Base-by-base conservation (phyloP, 2,329 filamentous ascomycete genomes). In the Trichoderma sp. region DNA sequence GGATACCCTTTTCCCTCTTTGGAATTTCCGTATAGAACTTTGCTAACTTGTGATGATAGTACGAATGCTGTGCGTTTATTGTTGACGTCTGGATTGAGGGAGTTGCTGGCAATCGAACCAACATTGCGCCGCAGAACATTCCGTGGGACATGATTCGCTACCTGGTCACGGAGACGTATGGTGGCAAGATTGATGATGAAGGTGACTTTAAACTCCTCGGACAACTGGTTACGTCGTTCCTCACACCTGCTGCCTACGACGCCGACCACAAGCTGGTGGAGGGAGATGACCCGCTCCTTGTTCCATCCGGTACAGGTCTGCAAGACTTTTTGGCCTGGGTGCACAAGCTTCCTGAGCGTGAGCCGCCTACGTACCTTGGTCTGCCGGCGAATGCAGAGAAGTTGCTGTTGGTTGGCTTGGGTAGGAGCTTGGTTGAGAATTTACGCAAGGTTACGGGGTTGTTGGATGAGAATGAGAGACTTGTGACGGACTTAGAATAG, bases 371-470 rank as follows among this genome's bases (percentile, higher is more conserved):
- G 1, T 99, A 97, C 80, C 86, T 99, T 18, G 97, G 96, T 26
- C 83, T 99, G 76, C 96, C 96, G 43, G 93, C 94, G 32, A 98
- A 99, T 80, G 96, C 96, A 24, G 96, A 99, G 89, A 99, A 98
- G 83, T 81, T 99, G 79, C 82, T 99, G 77, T 87, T 99, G 36
- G 93, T 97, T 15, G 95, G 93, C 3, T 90, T 97, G 78, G 97
- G 95, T 57, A 89, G 89, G 79, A 93, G 91, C 78, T 91, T 98
- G 88, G 91, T 98, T 77, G 88, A 87, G 74, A 95, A 98, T 81
- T 78, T 98, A 81, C 91, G 91, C 79, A 93, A 91, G 81, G 93
- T 99, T 67, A 93, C 93, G 74, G 92, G 94, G 75, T 86, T 98
- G 81, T 83, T 99, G 78, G 95, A 99, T 82, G 96, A 99, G 81